Percentiles rank a stretch among this genome's conserved stretches.
Evolutionary conservation across 805 yeast genomes (phyloP).

Genomic region (Phaffomyces antillensis): DNA sequence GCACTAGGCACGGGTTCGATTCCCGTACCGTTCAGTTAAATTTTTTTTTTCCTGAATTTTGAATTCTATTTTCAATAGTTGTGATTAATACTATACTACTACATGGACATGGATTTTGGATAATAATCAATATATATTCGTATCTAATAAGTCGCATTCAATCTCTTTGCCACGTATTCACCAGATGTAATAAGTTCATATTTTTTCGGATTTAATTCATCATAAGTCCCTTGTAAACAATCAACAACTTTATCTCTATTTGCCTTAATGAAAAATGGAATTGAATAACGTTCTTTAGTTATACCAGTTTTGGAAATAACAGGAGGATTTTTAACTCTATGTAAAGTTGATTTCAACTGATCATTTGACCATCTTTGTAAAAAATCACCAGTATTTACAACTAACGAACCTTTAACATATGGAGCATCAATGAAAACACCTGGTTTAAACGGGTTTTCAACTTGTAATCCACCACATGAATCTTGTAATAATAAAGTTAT

Average conservation of each 20-base stretch:
- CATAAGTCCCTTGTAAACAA: constrained; percentile 20
- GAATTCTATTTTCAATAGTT: too few relatives aligned
- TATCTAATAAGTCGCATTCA: constrained; percentile 17
- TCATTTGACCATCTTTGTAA: constrained; percentile 24
- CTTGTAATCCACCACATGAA: constrained; percentile 21
- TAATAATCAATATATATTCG: too few relatives aligned
- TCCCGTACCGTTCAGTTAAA: constrained; percentile 77
- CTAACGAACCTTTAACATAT: constrained; percentile 14
- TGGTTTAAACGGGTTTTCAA: constrained; percentile 13
- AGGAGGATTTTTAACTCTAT: constrained; percentile 21
- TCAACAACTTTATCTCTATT: constrained; percentile 19
- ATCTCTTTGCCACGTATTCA: constrained; percentile 18
- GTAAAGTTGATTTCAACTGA: constrained; percentile 19
- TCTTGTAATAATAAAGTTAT: constrained; percentile 22
- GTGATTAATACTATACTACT: too few relatives aligned
- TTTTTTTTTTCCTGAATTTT: not conserved
- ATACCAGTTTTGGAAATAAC: constrained; percentile 13
- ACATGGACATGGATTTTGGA: too few relatives aligned
- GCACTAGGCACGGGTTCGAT: constrained; percentile 89
- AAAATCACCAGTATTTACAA: constrained; percentile 22
- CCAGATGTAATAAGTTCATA: constrained; percentile 22
- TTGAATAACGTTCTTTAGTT: constrained; percentile 20
- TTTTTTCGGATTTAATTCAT: constrained; percentile 20
- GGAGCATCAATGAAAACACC: constrained; percentile 19
- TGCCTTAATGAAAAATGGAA: constrained; percentile 23